Evolutionary conservation across 495 filamentous ascomycete genomes (phyloP).

Genomic region (Choiromyces venosus): DNA sequence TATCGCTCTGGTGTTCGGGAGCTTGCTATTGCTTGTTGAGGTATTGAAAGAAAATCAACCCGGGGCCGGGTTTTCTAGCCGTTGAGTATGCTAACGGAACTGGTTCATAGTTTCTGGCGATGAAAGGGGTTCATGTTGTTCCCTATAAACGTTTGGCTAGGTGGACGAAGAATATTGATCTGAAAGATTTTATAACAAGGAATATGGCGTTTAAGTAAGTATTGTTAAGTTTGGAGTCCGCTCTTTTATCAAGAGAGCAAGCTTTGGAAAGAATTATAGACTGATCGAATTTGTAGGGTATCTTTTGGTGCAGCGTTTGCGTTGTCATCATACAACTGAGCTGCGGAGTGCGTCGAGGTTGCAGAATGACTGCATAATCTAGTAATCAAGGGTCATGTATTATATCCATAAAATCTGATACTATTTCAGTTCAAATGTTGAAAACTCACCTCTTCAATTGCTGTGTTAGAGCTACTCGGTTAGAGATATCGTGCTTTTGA

Average conservation of each 20-base stretch:
- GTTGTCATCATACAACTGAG: neutral
- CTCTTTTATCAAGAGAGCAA: neutral
- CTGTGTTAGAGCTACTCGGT: neutral
- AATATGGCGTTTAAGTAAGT: constrained; percentile 41
- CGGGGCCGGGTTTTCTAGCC: neutral
- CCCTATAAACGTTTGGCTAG: constrained; percentile 24
- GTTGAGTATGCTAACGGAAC: neutral
- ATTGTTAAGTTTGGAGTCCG: neutral
- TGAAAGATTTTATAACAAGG: constrained; percentile 28
- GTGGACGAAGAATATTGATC: constrained; percentile 33
- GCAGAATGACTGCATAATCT: neutral
- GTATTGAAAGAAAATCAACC: constrained; percentile 5
- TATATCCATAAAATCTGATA: neutral
- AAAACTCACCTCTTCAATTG: neutral
- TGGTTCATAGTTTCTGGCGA: constrained; percentile 24
- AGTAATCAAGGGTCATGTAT: neutral
- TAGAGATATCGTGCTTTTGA: neutral
- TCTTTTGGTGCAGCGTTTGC: constrained; percentile 30
- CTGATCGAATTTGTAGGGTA: constrained; percentile 12
- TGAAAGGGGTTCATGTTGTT: constrained; percentile 29
- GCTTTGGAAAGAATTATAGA: neutral
- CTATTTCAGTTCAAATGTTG: neutral
- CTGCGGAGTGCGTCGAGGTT: neutral
- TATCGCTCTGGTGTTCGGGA: constrained; percentile 25
- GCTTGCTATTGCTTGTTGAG: constrained; percentile 35